Evolutionary conservation across 148 eudicot genomes (phyloP).

Genomic region (Suaeda aralocaspica): DNA sequence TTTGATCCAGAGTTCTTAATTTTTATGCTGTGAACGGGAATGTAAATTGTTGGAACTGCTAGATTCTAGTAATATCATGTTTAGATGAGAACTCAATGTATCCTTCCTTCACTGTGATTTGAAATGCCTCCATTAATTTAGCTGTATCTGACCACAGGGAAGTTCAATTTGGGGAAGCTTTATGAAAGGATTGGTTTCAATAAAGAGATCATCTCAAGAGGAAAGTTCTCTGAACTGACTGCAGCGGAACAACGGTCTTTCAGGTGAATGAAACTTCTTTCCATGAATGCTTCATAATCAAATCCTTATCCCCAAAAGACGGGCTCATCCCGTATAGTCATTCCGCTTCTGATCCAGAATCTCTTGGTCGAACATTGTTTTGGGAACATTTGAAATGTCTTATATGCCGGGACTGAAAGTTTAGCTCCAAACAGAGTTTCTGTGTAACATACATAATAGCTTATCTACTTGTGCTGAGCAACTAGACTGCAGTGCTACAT

Average conservation of each 20-base stretch:
- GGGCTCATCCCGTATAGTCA: too few relatives aligned
- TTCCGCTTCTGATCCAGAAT: too few relatives aligned
- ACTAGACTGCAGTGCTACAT: not conserved
- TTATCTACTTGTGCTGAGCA: not conserved
- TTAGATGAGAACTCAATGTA: not conserved
- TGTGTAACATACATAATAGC: too few relatives aligned
- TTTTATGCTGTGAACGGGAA: not conserved
- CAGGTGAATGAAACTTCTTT: constrained; percentile 42
- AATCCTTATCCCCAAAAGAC: too few relatives aligned
- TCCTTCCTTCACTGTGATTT: not conserved
- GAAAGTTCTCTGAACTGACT: constrained; percentile 82
- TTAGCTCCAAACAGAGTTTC: too few relatives aligned
- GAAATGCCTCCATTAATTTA: constrained; percentile 5
- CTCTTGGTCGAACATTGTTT: too few relatives aligned
- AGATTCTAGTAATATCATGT: not conserved
- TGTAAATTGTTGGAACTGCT: constrained; percentile 1
- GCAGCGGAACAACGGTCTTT: constrained; percentile 89
- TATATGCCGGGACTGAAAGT: too few relatives aligned
- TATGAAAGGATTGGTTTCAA: constrained; percentile 89
- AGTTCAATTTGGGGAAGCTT: constrained; percentile 69
- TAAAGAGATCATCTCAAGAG: constrained; percentile 89
- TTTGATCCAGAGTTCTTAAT: constrained; percentile 1
- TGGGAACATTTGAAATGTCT: too few relatives aligned
- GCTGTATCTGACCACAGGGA: constrained; percentile 40
- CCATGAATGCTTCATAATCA: not conserved